These are phyloP conservation scores for Haematococcus sp. DNA, from an alignment of 139 green algal genomes.

Conservation along the genomic window DNA sequence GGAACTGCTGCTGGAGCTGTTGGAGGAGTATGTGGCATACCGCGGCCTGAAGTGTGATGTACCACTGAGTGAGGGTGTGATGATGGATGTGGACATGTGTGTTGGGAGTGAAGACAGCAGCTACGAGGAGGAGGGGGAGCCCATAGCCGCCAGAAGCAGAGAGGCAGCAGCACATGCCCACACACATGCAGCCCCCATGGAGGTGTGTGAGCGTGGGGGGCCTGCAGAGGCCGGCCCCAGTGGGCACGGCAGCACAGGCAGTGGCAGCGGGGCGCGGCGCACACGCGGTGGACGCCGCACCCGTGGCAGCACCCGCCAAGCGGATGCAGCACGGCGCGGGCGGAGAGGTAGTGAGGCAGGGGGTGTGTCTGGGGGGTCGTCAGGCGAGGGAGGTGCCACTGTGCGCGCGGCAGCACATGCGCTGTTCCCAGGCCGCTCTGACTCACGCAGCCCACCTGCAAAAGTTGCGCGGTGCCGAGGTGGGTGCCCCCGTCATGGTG, in stretches of 20 bases:
- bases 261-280: not conserved
- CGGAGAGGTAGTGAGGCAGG: too few species aligned
- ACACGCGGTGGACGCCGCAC: not conserved
- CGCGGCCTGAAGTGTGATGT: not conserved
- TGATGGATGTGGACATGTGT: too few species aligned
- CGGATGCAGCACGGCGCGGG: too few species aligned
- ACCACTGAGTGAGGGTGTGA: not conserved
- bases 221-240: too few species aligned
- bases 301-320: too few species aligned
- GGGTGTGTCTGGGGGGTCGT: not conserved
- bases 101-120: too few species aligned
- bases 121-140: too few species aligned
- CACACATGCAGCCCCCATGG: too few species aligned
- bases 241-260: too few species aligned
- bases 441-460: not conserved
- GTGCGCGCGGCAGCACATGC: not conserved
- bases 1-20: conserved; percentile 17
- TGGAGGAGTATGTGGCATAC: conserved; percentile 10
- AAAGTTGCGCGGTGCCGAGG: not conserved
- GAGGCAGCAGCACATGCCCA: too few species aligned
- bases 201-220: too few species aligned
- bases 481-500: not conserved
- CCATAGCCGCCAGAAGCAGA: too few species aligned
- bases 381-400: not conserved
- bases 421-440: not conserved